Percentiles rank a stretch among this genome's conserved stretches.
phyloP scores from a whole-genome alignment of 2,329 filamentous ascomycete species.

The Ascochyta fabae region DNA sequence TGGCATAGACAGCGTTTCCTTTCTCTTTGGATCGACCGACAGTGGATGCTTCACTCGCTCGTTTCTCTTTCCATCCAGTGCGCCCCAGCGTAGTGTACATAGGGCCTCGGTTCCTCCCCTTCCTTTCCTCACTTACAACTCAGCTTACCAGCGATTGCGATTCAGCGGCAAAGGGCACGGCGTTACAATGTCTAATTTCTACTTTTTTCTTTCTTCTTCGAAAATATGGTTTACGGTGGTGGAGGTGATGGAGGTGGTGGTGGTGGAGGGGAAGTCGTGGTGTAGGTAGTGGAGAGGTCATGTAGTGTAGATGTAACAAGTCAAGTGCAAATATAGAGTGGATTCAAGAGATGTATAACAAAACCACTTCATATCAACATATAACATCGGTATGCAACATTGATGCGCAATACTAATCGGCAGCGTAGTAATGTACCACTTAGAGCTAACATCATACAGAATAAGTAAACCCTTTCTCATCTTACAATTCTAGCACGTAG shows the following conservation, averaged over 20 bases:
- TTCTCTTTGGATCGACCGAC: neutral
- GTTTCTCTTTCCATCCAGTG: neutral
- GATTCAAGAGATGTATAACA: too few relatives aligned
- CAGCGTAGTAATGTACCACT: too few relatives aligned
- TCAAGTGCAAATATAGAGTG: too few relatives aligned
- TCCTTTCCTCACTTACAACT: too few relatives aligned
- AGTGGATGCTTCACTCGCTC: neutral
- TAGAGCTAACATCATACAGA: too few relatives aligned
- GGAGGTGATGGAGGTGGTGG: neutral
- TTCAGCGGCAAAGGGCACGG: conserved; percentile 12
- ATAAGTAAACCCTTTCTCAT: too few relatives aligned
- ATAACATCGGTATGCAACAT: too few relatives aligned
- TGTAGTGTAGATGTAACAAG: too few relatives aligned
- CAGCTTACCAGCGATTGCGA: conserved; percentile 3
- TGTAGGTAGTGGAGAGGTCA: too few relatives aligned
- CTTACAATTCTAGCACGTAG: too few relatives aligned
- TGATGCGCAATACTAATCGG: too few relatives aligned
- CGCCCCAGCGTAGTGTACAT: conserved; percentile 17
- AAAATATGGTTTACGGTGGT: neutral
- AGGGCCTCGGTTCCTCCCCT: conserved; percentile 1
- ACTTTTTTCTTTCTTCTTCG: neutral
- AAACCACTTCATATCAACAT: too few relatives aligned
- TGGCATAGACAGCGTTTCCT: conserved; percentile 5
- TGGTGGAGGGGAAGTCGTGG: neutral
- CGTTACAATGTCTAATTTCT: conserved; percentile 20